These are phyloP conservation scores for Polygonum aviculare DNA, from an alignment of 148 eudicot species.

Conservation along the genomic window DNA sequence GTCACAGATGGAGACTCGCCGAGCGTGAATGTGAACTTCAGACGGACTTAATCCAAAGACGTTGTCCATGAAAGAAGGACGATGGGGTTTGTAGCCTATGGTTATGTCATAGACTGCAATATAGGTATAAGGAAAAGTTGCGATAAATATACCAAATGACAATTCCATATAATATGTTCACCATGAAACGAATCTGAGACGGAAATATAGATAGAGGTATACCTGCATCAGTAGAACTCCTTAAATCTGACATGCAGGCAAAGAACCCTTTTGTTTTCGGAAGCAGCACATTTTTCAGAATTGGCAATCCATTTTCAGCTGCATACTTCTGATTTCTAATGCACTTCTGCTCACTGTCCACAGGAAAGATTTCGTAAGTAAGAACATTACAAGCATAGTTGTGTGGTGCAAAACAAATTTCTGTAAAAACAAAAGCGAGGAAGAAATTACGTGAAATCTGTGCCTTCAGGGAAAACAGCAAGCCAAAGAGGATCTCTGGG, in stretches of 20 bases:
- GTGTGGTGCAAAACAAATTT: background rate
- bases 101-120: conserved; percentile 84
- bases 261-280: conserved; percentile 81
- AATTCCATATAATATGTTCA: background rate
- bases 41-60: conserved; percentile 76
- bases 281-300: conserved; percentile 72
- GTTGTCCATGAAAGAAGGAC: conserved; percentile 85
- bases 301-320: conserved; percentile 67
- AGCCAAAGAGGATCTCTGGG: conserved; percentile 79
- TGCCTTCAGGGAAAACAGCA: conserved; percentile 94
- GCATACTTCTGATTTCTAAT: conserved; percentile 68
- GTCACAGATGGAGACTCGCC: conserved; percentile 35
- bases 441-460: conserved; percentile 81
- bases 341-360: conserved; percentile 72
- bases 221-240: conserved; percentile 84
- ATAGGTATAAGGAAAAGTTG: background rate
- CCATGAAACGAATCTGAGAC: background rate
- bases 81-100: conserved; percentile 64
- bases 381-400: conserved; percentile 1
- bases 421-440: conserved; percentile 4
- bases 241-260: conserved; percentile 57
- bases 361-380: background rate
- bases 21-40: conserved; percentile 84
- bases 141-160: background rate
- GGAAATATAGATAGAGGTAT: background rate